Percentiles rank a stretch among this genome's conserved stretches.
Conservation (phyloP, 441 rosid species). For the Gossypium gossypioides region DNA sequence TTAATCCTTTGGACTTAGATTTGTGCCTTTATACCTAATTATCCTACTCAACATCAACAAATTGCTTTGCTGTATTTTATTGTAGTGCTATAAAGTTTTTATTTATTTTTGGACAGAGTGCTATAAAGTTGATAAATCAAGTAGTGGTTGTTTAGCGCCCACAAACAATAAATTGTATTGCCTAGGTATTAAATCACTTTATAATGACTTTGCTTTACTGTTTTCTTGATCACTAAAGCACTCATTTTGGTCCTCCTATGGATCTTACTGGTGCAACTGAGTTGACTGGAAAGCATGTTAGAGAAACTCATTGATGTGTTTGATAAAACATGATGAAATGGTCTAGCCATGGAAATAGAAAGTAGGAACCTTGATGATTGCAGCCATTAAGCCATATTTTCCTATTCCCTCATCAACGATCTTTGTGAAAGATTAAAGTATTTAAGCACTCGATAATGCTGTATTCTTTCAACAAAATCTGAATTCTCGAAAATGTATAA, state of each 20-base stretch:
- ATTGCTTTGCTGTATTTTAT: background rate
- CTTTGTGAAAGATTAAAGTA: background rate
- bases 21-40: background rate
- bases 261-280: background rate
- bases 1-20: conserved; percentile 1
- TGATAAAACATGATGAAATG: background rate
- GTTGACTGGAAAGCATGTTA: background rate
- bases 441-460: background rate
- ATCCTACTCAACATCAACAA: background rate
- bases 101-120: too few species aligned
- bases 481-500: background rate
- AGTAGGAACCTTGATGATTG: conserved; percentile 7
- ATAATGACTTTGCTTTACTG: background rate
- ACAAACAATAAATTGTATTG: background rate
- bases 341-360: background rate
- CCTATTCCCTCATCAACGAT: background rate
- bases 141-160: background rate
- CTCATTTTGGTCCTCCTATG: background rate
- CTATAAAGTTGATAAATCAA: conserved; percentile 1
- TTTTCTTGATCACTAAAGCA: background rate
- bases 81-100: background rate
- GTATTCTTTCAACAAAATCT: background rate
- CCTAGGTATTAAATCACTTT: background rate
- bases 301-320: background rate
- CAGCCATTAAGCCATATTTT: background rate